Percentiles rank a stretch among this genome's conserved stretches.
Conservation (phyloP, 257 asterid genomes). For the Ilex aquifolium region DNA sequence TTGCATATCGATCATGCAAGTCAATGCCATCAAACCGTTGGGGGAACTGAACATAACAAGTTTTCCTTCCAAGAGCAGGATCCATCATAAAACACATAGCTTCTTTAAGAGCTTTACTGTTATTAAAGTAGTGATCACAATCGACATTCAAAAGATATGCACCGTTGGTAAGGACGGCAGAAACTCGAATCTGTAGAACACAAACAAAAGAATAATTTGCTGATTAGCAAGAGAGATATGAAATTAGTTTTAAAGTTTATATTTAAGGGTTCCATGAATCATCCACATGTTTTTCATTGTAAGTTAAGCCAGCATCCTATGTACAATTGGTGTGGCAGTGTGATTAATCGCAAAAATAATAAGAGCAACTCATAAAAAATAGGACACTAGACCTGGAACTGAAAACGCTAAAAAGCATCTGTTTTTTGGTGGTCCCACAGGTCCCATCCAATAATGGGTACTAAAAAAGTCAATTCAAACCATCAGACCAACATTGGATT, state of each 20-base stretch:
- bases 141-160: constrained; percentile 38
- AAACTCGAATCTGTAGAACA: constrained; percentile 32
- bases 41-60: constrained; percentile 40
- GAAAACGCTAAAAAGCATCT: too few relatives aligned
- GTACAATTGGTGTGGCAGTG: too few relatives aligned
- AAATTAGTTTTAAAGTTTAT: too few relatives aligned
- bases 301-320: too few relatives aligned
- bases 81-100: constrained; percentile 45
- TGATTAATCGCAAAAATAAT: too few relatives aligned
- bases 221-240: too few relatives aligned
- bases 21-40: constrained; percentile 78
- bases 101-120: constrained; percentile 38
- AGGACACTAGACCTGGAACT: too few relatives aligned
- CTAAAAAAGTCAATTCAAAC: background rate
- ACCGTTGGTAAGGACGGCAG: constrained; percentile 42
- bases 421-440: too few relatives aligned
- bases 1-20: constrained; percentile 68
- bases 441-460: too few relatives aligned
- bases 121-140: constrained; percentile 41
- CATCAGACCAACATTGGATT: background rate
- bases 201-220: background rate
- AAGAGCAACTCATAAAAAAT: too few relatives aligned
- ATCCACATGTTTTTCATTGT: too few relatives aligned
- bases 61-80: constrained; percentile 34
- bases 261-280: too few relatives aligned